Conservation (phyloP, 805 yeast genomes). For the Blastobotrys chiropterorum region DNA sequence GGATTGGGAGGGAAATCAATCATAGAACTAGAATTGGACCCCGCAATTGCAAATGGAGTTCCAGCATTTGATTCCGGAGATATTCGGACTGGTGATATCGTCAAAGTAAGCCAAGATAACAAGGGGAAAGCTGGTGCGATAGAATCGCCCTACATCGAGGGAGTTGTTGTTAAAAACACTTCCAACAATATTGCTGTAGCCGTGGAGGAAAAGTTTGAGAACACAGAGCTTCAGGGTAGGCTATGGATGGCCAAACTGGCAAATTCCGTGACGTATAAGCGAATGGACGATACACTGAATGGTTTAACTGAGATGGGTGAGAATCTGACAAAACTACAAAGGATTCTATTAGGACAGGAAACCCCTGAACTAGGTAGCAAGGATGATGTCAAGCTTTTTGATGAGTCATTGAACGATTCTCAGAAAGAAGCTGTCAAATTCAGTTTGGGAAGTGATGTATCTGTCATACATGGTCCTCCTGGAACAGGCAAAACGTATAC, state of each 20-base stretch:
- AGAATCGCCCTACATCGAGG: not conserved
- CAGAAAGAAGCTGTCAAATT: slow-evolving; percentile 69
- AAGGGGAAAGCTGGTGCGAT: slow-evolving; percentile 42
- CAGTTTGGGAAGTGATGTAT: slow-evolving; percentile 46
- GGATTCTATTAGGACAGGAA: slow-evolving; percentile 44
- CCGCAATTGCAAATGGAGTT: slow-evolving; percentile 34
- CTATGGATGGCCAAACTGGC: slow-evolving; percentile 64
- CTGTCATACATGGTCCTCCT: slow-evolving; percentile 73
- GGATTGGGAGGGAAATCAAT: slow-evolving; percentile 75
- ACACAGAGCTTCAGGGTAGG: slow-evolving; percentile 42
- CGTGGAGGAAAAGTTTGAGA: slow-evolving; percentile 50
- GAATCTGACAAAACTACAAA: slow-evolving; percentile 34
- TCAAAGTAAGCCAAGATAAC: slow-evolving; percentile 37
- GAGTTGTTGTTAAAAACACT: slow-evolving; percentile 52
- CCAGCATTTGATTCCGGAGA: slow-evolving; percentile 41
- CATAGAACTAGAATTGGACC: slow-evolving; percentile 56
- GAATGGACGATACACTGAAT: slow-evolving; percentile 71
- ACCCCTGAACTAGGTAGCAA: slow-evolving; percentile 23
- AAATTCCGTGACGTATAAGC: slow-evolving; percentile 32
- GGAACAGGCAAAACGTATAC: slow-evolving; percentile 87
- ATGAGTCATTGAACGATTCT: slow-evolving; percentile 51
- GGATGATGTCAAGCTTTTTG: slow-evolving; percentile 31
- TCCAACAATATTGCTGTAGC: slow-evolving; percentile 49
- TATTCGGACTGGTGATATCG: slow-evolving; percentile 71
- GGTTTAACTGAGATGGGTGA: slow-evolving; percentile 41